A percentile compares a stretch with the other conserved stretches of the same genome.
Conservation (phyloP, 306 rosid species). For the Albizia julibrissin region DNA sequence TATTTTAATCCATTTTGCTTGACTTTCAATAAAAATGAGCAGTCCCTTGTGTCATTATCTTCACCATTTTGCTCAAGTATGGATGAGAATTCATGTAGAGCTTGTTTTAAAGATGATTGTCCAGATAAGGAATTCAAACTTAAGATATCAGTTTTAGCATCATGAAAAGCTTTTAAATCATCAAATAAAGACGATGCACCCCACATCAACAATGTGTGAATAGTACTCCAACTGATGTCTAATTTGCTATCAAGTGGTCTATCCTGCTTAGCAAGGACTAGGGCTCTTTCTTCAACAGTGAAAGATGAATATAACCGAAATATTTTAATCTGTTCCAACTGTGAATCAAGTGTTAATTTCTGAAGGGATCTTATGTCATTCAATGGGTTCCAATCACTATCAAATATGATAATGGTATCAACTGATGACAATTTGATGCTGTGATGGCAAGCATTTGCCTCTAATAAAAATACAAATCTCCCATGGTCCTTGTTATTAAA, state of each 20-base stretch:
- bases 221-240: conserved; percentile 44
- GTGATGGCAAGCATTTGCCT: conserved; percentile 67
- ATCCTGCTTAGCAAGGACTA: conserved; percentile 71
- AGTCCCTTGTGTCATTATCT: conserved; percentile 41
- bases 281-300: conserved; percentile 82
- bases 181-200: conserved; percentile 73
- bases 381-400: conserved; percentile 86
- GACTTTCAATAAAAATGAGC: conserved; percentile 50
- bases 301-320: conserved; percentile 80
- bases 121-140: conserved; percentile 32
- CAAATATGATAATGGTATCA: conserved; percentile 70
- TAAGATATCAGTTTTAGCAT: conserved; percentile 33
- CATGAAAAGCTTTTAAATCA: conserved; percentile 59
- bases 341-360: conserved; percentile 70
- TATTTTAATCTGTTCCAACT: conserved; percentile 58
- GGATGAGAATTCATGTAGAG: conserved; percentile 54
- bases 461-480: conserved; percentile 81
- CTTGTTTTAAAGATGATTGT: conserved; percentile 43
- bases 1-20: conserved; percentile 67
- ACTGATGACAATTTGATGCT: conserved; percentile 74
- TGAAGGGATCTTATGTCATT: conserved; percentile 83
- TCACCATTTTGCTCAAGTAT: conserved; percentile 53
- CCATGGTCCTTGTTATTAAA: conserved; percentile 71
- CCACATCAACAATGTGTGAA: conserved; percentile 76
- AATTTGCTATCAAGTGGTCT: conserved; percentile 54